These are phyloP conservation scores for Hydnum rufescens DNA, from an alignment of 768 basidiomycete genomes.

Conservation along the genomic window DNA sequence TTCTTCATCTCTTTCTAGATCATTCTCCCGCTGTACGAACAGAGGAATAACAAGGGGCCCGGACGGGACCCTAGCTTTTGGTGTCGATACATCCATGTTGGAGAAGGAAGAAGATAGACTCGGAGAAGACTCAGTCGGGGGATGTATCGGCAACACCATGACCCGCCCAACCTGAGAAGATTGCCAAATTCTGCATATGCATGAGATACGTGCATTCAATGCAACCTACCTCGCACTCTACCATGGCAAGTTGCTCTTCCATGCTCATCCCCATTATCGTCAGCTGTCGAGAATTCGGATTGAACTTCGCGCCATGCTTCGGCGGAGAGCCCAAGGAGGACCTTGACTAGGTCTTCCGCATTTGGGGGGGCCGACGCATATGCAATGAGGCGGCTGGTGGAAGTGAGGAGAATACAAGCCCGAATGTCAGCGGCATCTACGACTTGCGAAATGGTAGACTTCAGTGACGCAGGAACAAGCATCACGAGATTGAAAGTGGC, in stretches of 20 bases:
- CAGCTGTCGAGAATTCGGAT: not conserved
- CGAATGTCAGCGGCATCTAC: constrained; percentile 2
- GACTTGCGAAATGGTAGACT: constrained; percentile 1
- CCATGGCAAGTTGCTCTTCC: constrained; percentile 8
- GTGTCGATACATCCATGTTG: no score
- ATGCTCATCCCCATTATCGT: not conserved
- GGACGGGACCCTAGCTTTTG: no score
- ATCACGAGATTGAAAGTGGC: no score
- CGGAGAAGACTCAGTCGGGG: not conserved
- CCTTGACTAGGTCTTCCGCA: constrained; percentile 8
- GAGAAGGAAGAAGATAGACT: not conserved
- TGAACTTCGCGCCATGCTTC: constrained; percentile 7
- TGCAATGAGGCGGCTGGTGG: constrained; percentile 7
- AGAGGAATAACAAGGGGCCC: no score
- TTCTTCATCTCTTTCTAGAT: no score
- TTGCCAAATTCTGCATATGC: not conserved
- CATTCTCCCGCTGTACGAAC: no score
- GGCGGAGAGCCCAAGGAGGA: constrained; percentile 6
- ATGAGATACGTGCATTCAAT: not conserved
- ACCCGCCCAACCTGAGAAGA: constrained; percentile 6
- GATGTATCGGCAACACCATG: constrained; percentile 8
- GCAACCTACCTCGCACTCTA: constrained; percentile 9
- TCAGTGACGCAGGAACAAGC: not conserved
- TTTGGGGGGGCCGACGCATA: constrained; percentile 1
- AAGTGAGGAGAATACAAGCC: constrained; percentile 7